Percentiles rank a stretch among this genome's conserved stretches.
These are phyloP conservation scores for Pseudoscleropodium purum DNA, from an alignment of 225 moss, liverwort and hornwort genomes.

Conservation along the genomic window DNA sequence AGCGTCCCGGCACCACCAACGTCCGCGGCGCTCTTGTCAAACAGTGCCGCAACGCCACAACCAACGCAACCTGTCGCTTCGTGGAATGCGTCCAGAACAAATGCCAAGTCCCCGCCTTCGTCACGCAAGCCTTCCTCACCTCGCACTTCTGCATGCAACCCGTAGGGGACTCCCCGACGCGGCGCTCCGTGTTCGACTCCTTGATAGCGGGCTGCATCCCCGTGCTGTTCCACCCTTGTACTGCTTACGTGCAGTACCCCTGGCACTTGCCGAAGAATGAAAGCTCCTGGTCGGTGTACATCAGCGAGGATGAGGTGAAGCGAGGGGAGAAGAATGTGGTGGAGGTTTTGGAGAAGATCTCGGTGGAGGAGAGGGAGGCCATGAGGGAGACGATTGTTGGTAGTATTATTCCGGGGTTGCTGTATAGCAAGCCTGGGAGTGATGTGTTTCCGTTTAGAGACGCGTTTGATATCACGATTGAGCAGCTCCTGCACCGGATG, in stretches of 20 bases:
- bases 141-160: conserved; percentile 90
- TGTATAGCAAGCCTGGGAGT: conserved; percentile 60
- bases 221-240: conserved; percentile 67
- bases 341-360: conserved; percentile 21
- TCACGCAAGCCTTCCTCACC: conserved; percentile 50
- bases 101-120: conserved; percentile 43
- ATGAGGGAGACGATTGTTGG: conserved; percentile 48
- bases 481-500: conserved; percentile 50
- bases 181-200: conserved; percentile 79
- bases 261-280: conserved; percentile 68
- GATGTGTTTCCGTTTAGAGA: conserved; percentile 46
- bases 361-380: conserved; percentile 12
- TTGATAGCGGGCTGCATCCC: conserved; percentile 78
- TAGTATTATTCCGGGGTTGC: conserved; percentile 47
- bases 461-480: conserved; percentile 64
- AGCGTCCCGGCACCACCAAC: conserved; percentile 46
- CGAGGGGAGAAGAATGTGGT: conserved; percentile 39
- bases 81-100: conserved; percentile 32
- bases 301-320: conserved; percentile 57
- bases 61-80: conserved; percentile 22
- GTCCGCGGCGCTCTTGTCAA: conserved; percentile 54
- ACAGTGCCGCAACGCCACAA: conserved; percentile 45
- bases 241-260: conserved; percentile 78
- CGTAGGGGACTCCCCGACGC: conserved; percentile 65
- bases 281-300: conserved; percentile 62